Base-by-base conservation (phyloP, 345 rosid genomes). In the Linum lewisii region DNA sequence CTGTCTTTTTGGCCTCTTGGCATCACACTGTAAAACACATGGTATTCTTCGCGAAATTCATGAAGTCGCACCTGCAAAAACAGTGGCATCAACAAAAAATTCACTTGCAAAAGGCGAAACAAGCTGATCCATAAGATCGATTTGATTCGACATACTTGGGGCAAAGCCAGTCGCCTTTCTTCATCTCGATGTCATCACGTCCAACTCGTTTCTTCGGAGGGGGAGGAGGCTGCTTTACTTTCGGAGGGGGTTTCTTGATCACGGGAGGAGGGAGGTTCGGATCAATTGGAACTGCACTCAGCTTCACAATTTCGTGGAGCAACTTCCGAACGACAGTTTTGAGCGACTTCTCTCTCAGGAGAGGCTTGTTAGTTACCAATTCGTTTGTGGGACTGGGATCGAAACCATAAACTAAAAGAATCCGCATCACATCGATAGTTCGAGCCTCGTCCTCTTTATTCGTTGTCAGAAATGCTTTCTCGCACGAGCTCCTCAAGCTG, bases 131-230 rank as follows among this genome's bases (percentile, higher is more conserved):
- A 18, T 14, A 24, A 53, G 26, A 51, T 42, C 45, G 51, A 23
- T 52, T 6, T 63, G 49, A 36, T 29, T 51, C 60, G 15, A 79
- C 95, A 73, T 87, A 85, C 97, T 90, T 94, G 49, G 97, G 79
- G 65, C 99, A 94, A 24, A 90, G 76, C 99, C 99, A 94, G 73
- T 94, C 99, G 56, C 97, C 99, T 71, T 80, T 94, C 72, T 94
- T 94, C 97, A 90, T 94, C 82, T 89, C 99, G 61, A 85, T 58
- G 54, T 87, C 99, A 81, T 87, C 95, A 50, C 99, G 90, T 22
- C 97, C 99, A n/a, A 94, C 90, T 26, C 93, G 84, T 71, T 81
- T 83, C 77, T 73, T 85, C 24, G 95, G 92, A 62, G 97, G 77
- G 24, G 97, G 92, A 3, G 99, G 99, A 62, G 95, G 90, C 76